Evolutionary conservation across 2,329 filamentous ascomycete genomes (phyloP).

Genomic region (Aureobasidium leucospermi): DNA sequence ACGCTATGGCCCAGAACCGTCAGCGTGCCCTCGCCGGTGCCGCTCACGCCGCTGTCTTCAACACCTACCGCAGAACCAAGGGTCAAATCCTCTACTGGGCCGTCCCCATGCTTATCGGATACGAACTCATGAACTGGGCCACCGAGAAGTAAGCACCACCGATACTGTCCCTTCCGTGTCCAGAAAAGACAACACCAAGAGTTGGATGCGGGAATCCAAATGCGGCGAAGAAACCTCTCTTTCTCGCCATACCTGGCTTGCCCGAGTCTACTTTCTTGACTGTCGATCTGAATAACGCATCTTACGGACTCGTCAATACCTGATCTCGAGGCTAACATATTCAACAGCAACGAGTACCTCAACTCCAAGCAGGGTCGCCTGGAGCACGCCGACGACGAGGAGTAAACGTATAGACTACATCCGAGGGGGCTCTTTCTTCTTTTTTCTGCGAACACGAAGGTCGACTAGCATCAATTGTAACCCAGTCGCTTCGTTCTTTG

Average conservation of each 20-base stretch:
- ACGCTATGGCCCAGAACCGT: constrained; percentile 77
- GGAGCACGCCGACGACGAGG: constrained; percentile 42
- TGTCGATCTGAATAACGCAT: neutral
- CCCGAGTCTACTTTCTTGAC: neutral
- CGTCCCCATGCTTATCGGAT: constrained; percentile 69
- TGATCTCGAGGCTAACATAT: constrained; percentile 14
- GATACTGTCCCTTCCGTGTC: neutral
- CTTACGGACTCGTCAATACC: neutral
- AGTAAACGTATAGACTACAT: constrained; percentile 21
- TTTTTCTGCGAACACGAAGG: neutral
- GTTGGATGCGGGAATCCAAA: neutral
- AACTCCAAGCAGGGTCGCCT: constrained; percentile 69
- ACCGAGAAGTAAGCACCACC: constrained; percentile 63
- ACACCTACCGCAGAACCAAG: constrained; percentile 81
- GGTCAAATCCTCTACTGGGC: constrained; percentile 83
- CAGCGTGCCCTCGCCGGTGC: constrained; percentile 79
- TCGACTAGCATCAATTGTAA: constrained; percentile 13
- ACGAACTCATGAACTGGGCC: constrained; percentile 85
- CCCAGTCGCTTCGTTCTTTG: neutral
- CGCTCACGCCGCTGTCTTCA: constrained; percentile 81
- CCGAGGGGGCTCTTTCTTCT: neutral
- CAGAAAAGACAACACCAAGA: constrained; percentile 13
- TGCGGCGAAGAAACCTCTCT: neutral
- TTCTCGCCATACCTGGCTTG: neutral
- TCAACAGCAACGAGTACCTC: constrained; percentile 65